These are phyloP conservation scores for Salvia hispanica DNA, from an alignment of 257 asterid species.

Conservation along the genomic window DNA sequence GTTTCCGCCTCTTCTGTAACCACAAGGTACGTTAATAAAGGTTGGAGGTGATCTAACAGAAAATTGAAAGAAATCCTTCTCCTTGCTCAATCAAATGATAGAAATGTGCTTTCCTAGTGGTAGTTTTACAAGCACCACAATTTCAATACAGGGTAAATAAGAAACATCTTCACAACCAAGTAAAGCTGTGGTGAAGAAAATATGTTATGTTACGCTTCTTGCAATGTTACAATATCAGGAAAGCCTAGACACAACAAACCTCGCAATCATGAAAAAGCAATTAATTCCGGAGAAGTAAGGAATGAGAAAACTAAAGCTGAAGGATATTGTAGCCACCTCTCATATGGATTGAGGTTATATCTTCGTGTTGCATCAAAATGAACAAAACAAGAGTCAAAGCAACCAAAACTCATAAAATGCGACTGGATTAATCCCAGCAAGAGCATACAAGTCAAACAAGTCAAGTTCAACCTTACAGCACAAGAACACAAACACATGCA, in stretches of 20 bases:
- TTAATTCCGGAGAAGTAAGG: background rate
- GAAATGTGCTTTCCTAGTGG: background rate
- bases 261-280: slow-evolving; percentile 6
- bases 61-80: background rate
- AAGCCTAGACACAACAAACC: slow-evolving; percentile 2
- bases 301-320: slow-evolving; percentile 11
- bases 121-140: background rate
- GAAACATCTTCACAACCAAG: background rate
- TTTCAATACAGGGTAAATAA: background rate
- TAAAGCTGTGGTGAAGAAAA: background rate
- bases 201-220: background rate
- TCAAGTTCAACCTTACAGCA: slow-evolving; percentile 3
- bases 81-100: slow-evolving; percentile 4
- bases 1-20: background rate
- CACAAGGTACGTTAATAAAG: background rate
- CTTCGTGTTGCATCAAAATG: background rate
- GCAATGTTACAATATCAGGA: background rate
- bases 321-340: slow-evolving; percentile 4
- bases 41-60: background rate
- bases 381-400: slow-evolving; percentile 8
- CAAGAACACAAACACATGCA: background rate
- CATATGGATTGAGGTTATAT: slow-evolving; percentile 9
- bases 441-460: background rate
- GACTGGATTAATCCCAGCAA: slow-evolving; percentile 5
- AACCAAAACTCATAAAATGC: slow-evolving; percentile 6